Evolutionary conservation across 768 basidiomycete genomes (phyloP).

Genomic region (Hypsizygus marmoreus): DNA sequence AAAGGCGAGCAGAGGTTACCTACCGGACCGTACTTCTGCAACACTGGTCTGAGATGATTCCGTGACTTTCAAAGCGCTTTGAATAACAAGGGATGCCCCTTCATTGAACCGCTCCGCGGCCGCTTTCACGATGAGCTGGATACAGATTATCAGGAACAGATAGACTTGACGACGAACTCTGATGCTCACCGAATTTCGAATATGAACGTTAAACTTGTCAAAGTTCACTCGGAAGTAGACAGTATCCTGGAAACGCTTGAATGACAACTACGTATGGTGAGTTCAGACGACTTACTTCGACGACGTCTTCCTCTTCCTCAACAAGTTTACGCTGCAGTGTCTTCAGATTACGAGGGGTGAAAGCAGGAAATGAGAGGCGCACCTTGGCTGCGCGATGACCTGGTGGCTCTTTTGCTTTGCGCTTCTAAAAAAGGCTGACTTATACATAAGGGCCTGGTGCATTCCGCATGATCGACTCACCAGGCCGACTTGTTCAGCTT

Average conservation of each 20-base stretch:
- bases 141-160: slow-evolving; percentile 14
- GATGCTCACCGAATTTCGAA: slow-evolving; percentile 78
- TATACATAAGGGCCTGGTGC: slow-evolving; percentile 17
- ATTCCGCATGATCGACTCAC: slow-evolving; percentile 43
- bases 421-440: slow-evolving; percentile 51
- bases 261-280: slow-evolving; percentile 12
- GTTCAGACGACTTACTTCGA: slow-evolving; percentile 58
- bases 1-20: too few species aligned
- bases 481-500: slow-evolving; percentile 71
- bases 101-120: slow-evolving; percentile 81
- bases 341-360: not conserved
- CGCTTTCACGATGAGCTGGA: slow-evolving; percentile 76
- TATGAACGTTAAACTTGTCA: slow-evolving; percentile 82
- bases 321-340: slow-evolving; percentile 44
- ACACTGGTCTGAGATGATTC: slow-evolving; percentile 63
- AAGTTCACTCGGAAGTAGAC: slow-evolving; percentile 88
- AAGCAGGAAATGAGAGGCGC: slow-evolving; percentile 5
- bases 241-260: slow-evolving; percentile 47
- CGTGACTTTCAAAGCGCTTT: slow-evolving; percentile 69
- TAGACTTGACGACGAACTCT: not conserved
- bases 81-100: slow-evolving; percentile 69
- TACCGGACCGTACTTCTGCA: slow-evolving; percentile 67
- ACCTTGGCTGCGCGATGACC: slow-evolving; percentile 59
- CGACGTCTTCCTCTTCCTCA: slow-evolving; percentile 53
- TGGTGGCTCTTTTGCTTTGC: slow-evolving; percentile 53